Evolutionary conservation across 768 basidiomycete genomes (phyloP).

Genomic region (Termitomyces sp.): DNA sequence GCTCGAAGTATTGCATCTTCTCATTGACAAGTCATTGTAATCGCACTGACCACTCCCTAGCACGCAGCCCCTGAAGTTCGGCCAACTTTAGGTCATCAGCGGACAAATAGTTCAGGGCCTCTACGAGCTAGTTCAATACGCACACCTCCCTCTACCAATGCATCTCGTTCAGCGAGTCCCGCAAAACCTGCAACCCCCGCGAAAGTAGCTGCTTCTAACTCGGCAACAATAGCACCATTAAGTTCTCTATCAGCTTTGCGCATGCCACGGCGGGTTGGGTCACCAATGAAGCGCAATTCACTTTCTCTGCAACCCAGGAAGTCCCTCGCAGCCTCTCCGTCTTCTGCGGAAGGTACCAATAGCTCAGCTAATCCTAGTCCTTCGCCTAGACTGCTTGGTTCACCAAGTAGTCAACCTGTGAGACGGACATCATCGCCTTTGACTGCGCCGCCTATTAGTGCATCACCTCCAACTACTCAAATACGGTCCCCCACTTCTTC

Average conservation of each 20-base stretch:
- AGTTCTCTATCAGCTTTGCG: constrained; percentile 14
- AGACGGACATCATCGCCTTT: constrained; percentile 35
- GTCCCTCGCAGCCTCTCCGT: constrained; percentile 38
- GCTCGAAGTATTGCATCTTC: constrained; percentile 19
- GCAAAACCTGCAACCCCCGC: constrained; percentile 31
- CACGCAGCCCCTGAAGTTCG: constrained; percentile 24
- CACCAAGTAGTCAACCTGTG: constrained; percentile 18
- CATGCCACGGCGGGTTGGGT: constrained; percentile 26
- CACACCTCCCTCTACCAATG: constrained; percentile 37
- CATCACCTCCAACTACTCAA: constrained; percentile 19
- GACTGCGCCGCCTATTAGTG: constrained; percentile 25
- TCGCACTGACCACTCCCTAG: constrained; percentile 6
- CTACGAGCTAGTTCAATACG: constrained; percentile 34
- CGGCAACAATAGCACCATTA: constrained; percentile 15
- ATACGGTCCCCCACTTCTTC: constrained; percentile 16
- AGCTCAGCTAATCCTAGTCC: constrained; percentile 25
- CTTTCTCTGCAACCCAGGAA: constrained; percentile 45
- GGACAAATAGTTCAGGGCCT: constrained; percentile 48
- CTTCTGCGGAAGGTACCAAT: constrained; percentile 33
- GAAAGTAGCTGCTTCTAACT: constrained; percentile 20
- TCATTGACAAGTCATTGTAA: background rate
- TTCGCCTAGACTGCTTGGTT: constrained; percentile 20
- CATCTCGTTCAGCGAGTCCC: constrained; percentile 64
- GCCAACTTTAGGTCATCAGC: constrained; percentile 47
- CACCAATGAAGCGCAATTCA: constrained; percentile 57